Base-by-base conservation (phyloP, 495 filamentous ascomycete genomes). In the Cercophora samala region DNA sequence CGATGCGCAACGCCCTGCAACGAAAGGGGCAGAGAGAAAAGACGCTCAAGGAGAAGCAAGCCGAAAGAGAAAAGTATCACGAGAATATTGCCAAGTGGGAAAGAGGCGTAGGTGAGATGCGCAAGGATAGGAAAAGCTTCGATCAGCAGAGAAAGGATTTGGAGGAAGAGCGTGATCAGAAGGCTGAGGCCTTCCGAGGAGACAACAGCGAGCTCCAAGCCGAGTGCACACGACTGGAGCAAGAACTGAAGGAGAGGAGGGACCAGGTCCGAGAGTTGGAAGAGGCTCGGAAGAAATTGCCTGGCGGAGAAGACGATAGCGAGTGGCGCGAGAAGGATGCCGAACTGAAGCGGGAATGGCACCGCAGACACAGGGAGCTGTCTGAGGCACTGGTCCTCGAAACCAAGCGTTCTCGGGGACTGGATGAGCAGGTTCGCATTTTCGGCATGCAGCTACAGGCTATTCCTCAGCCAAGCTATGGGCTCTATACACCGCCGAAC, bases 1-100 rank as follows among this genome's bases (percentile, higher is more conserved):
- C 89, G 60, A 97, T 96, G 77, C 85, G 92, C 61, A 84, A 87
- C n/a, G 92, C 93, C 11, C 90, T 97, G 73, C 89, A 89, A 63
- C 87, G 88, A 71, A 91, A 90, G 73, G 81, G 85, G 0, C 89
- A 92, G 69, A 93, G 91, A 69, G 93, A 98, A 70, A 93, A 92
- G 79, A 75, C 81, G 64, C 82, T 93, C 69, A 89, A 86, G 76
- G 88, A 92, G 58, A 93, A 90, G 79, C 82, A 90, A 62, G 79
- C 86, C 52, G 90, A 93, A 69, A 81, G 82, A 46, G 72, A 77
- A 62, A 87, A 83, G 64, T 80, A 84, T 66, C 76, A 82, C 23
- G 82, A 87, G 18, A 85, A 84, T 63, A 83, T 87, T 23, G 70
- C 74, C 17, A 85, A 84, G 65, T 87, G 85, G 84, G 82, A 85